Percentiles rank a stretch among this genome's conserved stretches.
These are phyloP conservation scores for Neurospora sp. DNA, from an alignment of 495 filamentous ascomycete species.

Conservation along the genomic window DNA sequence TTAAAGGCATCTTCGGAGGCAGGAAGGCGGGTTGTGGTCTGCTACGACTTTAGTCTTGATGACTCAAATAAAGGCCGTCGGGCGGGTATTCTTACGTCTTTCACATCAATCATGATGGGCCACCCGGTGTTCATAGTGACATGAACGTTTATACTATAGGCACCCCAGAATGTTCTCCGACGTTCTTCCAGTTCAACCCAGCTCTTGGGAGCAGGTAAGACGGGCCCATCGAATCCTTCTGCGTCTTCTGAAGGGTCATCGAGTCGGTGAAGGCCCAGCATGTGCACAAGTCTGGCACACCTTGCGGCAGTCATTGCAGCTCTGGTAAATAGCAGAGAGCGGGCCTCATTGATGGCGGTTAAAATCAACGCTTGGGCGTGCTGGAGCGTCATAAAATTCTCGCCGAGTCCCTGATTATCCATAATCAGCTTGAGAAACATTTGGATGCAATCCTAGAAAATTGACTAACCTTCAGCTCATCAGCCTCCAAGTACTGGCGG, in stretches of 20 bases:
- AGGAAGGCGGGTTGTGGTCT: constrained; percentile 38
- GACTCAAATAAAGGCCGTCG: not conserved
- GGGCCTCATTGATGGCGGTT: constrained; percentile 33
- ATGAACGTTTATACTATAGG: constrained; percentile 41
- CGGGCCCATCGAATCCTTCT: constrained; percentile 23
- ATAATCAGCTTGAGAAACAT: not conserved
- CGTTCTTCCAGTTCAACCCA: constrained; percentile 45
- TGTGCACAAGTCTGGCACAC: constrained; percentile 28
- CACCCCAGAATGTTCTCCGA: constrained; percentile 41
- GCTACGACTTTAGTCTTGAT: not conserved
- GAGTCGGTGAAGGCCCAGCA: constrained; percentile 40
- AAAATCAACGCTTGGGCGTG: constrained; percentile 40
- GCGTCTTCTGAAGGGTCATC: constrained; percentile 19
- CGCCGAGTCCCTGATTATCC: constrained; percentile 24
- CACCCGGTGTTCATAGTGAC: constrained; percentile 37
- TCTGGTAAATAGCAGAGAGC: constrained; percentile 31
- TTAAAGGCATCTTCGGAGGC: constrained; percentile 33
- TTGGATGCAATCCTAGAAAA: not conserved
- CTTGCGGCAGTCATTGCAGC: constrained; percentile 34
- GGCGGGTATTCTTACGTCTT: constrained; percentile 19
- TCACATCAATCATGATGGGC: constrained; percentile 32
- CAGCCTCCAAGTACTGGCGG: constrained; percentile 38
- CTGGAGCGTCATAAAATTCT: constrained; percentile 35
- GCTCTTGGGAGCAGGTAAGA: constrained; percentile 25
- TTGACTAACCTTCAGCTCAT: constrained; percentile 34